A percentile compares a stretch with the other conserved stretches of the same genome.
Evolutionary conservation across 768 basidiomycete genomes (phyloP).

Genomic region (Nidula microcarpa): DNA sequence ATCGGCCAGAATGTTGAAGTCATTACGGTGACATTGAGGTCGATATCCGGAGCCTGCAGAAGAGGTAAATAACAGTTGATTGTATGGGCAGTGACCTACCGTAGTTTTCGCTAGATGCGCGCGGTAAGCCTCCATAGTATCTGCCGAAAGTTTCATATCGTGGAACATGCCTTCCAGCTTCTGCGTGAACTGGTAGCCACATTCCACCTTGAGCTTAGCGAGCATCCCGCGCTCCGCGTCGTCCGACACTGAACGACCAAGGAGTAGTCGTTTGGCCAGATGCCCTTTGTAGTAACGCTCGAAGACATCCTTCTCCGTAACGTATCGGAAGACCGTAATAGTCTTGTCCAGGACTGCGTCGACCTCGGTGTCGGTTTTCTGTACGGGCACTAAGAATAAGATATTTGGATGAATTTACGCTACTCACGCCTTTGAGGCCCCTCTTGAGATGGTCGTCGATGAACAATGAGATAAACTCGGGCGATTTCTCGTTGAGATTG

Average conservation of each 20-base stretch:
- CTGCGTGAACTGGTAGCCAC: slow-evolving; percentile 95
- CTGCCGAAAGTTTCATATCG: slow-evolving; percentile 87
- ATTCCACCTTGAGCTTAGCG: slow-evolving; percentile 94
- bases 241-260: slow-evolving; percentile 87
- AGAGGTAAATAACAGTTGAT: slow-evolving; percentile 5
- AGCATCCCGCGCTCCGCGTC: slow-evolving; percentile 98
- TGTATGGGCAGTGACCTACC: slow-evolving; percentile 39
- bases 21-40: slow-evolving; percentile 88
- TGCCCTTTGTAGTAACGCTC: slow-evolving; percentile 98
- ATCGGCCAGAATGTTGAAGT: slow-evolving; percentile 98
- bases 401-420: neutral
- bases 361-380: slow-evolving; percentile 96
- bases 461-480: slow-evolving; percentile 94
- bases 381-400: neutral
- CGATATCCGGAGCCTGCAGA: slow-evolving; percentile 65
- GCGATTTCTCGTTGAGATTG: slow-evolving; percentile 80
- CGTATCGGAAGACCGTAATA: slow-evolving; percentile 91
- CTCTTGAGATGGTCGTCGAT: slow-evolving; percentile 96
- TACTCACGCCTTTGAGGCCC: slow-evolving; percentile 86
- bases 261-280: slow-evolving; percentile 87
- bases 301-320: slow-evolving; percentile 95
- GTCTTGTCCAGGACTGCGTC: slow-evolving; percentile 91
- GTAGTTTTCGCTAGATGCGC: slow-evolving; percentile 52
- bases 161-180: slow-evolving; percentile 99
- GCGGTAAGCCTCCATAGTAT: slow-evolving; percentile 76